These are phyloP conservation scores for Circinella minor DNA, from an alignment of 371 early-diverging fungal species.

Conservation along the genomic window DNA sequence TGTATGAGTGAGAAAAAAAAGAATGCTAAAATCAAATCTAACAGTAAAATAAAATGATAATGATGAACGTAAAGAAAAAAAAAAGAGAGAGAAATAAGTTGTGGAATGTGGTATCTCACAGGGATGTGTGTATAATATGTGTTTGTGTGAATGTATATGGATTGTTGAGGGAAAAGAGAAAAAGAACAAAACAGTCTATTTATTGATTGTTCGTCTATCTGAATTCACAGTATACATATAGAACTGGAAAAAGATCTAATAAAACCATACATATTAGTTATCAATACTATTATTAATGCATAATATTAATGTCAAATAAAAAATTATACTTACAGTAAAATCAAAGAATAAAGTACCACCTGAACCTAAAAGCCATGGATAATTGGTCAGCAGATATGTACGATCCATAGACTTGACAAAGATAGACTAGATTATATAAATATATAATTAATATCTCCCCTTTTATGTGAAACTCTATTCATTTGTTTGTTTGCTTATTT, in stretches of 20 bases:
- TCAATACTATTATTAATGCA: no score
- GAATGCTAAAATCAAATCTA: no score
- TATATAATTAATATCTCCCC: no score
- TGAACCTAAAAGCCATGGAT: conserved; percentile 76
- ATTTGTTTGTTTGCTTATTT: neutral
- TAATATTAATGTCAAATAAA: neutral
- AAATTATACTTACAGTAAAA: conserved; percentile 48
- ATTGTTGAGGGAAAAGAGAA: no score
- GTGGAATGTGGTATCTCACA: no score
- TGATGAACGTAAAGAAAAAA: no score
- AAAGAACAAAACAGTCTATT: neutral
- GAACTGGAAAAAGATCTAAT: conserved; percentile 59
- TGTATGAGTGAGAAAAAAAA: no score
- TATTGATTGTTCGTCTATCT: neutral
- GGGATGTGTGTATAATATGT: no score
- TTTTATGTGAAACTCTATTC: no score
- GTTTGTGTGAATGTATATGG: no score
- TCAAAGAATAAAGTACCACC: conserved; percentile 72
- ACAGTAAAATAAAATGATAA: no score
- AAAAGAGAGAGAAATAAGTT: no score
- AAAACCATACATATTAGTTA: conserved; percentile 1
- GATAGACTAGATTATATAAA: conserved; percentile 53
- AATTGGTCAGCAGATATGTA: conserved; percentile 62
- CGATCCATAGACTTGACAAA: conserved; percentile 66
- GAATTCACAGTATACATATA: conserved; percentile 36